Conservation (phyloP, 2,329 filamentous ascomycete genomes). For the Phoma herbarum region DNA sequence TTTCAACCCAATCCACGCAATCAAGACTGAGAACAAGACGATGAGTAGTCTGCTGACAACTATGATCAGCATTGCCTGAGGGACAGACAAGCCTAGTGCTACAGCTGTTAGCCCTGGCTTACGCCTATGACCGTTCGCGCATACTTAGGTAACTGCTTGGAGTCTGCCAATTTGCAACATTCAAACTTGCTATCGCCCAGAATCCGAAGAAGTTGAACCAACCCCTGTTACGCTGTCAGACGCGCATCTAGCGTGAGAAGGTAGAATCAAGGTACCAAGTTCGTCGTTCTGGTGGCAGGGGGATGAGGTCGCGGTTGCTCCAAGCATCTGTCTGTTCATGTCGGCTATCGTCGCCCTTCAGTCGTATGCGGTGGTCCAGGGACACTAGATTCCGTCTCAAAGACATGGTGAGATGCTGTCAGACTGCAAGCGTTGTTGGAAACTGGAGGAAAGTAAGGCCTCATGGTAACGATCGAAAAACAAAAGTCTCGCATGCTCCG, state of each 20-base stretch:
- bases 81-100: conserved; percentile 59
- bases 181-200: conserved; percentile 53
- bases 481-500: background rate
- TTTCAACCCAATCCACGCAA: conserved; percentile 59
- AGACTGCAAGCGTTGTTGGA: background rate
- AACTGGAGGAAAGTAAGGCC: background rate
- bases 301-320: conserved; percentile 52
- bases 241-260: background rate
- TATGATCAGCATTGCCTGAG: conserved; percentile 60
- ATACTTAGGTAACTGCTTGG: conserved; percentile 58
- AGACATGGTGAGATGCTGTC: conserved; percentile 3
- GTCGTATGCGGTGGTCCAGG: conserved; percentile 45
- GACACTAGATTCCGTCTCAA: conserved; percentile 25
- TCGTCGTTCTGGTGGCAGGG: conserved; percentile 49
- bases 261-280: conserved; percentile 43
- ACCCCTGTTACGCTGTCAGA: conserved; percentile 7
- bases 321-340: conserved; percentile 58
- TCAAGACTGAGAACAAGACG: conserved; percentile 54
- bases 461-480: background rate
- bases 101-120: conserved; percentile 6
- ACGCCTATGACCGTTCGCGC: background rate
- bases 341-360: conserved; percentile 53
- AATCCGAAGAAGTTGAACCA: conserved; percentile 57
- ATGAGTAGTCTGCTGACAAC: conserved; percentile 56
- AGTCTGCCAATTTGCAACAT: conserved; percentile 59